phyloP scores from a whole-genome alignment of 768 basidiomycete genomes.

The Tricholoma hemisulphureum region DNA sequence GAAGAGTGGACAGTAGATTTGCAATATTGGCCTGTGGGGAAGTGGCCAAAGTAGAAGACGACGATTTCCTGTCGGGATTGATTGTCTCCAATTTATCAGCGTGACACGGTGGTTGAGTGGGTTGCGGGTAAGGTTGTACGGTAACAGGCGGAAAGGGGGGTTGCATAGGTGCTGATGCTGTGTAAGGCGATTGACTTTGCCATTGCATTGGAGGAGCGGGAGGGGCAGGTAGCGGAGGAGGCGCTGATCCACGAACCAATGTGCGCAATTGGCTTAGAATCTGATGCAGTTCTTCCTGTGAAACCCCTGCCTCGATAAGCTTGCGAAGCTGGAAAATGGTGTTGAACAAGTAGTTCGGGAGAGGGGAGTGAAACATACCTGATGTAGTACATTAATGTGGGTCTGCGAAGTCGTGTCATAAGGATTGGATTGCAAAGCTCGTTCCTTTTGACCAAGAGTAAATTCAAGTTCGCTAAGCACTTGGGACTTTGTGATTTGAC shows the following conservation, averaged over 20 bases:
- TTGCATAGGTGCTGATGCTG: conserved; percentile 16
- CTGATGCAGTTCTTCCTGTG: conserved; percentile 74
- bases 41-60: conserved; percentile 27
- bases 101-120: neutral
- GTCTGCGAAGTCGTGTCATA: conserved; percentile 66
- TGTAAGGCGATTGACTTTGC: conserved; percentile 16
- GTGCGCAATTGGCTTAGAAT: conserved; percentile 71
- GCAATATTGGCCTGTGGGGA: conserved; percentile 45
- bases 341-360: neutral
- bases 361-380: conserved; percentile 50
- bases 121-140: conserved; percentile 15
- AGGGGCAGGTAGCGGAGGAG: conserved; percentile 29
- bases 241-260: conserved; percentile 47
- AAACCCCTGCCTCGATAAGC: conserved; percentile 77
- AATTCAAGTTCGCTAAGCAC: conserved; percentile 84
- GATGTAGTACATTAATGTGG: conserved; percentile 77
- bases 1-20: conserved; percentile 61
- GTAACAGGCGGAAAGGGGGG: conserved; percentile 13
- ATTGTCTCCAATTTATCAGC: conserved; percentile 15
- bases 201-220: conserved; percentile 19
- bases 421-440: conserved; percentile 66
- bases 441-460: conserved; percentile 78
- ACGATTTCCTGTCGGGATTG: conserved; percentile 17
- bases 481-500: conserved; percentile 67
- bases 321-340: conserved; percentile 52